Conservation (phyloP, 208 protist genomes). For the Acanthamoeba lenticulata region DNA sequence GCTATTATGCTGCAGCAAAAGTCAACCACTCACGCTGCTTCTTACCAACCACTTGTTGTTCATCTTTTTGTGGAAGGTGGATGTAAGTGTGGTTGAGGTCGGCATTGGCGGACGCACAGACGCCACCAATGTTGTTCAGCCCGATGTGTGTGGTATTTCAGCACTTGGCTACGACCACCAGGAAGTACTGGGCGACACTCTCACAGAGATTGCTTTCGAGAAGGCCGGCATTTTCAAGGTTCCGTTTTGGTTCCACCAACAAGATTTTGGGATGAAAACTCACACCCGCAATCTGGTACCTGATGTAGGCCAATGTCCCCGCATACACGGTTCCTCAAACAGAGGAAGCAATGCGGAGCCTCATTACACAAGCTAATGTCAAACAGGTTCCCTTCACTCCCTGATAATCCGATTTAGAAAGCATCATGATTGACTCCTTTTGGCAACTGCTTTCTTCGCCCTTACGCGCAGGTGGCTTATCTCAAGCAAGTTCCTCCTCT, state of each 20-base stretch:
- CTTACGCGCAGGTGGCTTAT: background rate
- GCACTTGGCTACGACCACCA: conserved; percentile 94
- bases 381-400: background rate
- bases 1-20: too few species aligned
- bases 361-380: background rate
- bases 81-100: conserved; percentile 94
- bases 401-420: background rate
- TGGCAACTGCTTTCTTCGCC: background rate
- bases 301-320: background rate
- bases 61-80: conserved; percentile 82
- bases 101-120: conserved; percentile 94
- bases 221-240: conserved; percentile 95
- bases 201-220: conserved; percentile 92
- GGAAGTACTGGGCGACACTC: conserved; percentile 93
- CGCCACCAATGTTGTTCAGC: conserved; percentile 92
- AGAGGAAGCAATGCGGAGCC: conserved; percentile 50
- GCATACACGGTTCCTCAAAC: conserved; percentile 45
- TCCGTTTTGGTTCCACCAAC: background rate
- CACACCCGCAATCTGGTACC: background rate
- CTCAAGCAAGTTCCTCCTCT: background rate
- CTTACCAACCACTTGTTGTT: background rate
- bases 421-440: background rate
- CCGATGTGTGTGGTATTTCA: conserved; percentile 92
- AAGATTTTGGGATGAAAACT: background rate
- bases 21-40: background rate